Percentiles rank a stretch among this genome's conserved stretches.
Conservation (phyloP, 2,329 filamentous ascomycete genomes). For the Ceratocystiopsis brevicomis region DNA sequence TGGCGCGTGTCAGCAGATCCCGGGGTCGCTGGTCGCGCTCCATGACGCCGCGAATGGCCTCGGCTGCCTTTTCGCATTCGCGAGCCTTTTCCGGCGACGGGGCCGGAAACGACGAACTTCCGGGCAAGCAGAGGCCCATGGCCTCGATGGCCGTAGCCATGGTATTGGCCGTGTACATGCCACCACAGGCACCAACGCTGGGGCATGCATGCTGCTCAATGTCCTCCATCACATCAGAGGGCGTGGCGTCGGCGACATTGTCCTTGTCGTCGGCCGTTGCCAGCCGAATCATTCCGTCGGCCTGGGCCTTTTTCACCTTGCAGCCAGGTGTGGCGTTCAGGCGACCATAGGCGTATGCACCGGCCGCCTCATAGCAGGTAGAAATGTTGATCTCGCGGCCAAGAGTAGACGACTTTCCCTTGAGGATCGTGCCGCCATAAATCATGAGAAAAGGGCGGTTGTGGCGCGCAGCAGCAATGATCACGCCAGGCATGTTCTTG, state of each 20-base stretch:
- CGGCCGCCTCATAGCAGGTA: conserved; percentile 73
- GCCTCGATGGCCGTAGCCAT: conserved; percentile 85
- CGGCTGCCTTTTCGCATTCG: conserved; percentile 66
- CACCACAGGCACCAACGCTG: conserved; percentile 54
- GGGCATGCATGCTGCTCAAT: conserved; percentile 65
- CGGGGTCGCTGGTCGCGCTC: conserved; percentile 64
- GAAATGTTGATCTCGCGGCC: conserved; percentile 71
- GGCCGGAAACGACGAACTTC: conserved; percentile 69
- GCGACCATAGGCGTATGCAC: conserved; percentile 61
- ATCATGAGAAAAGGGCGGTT: conserved; percentile 91
- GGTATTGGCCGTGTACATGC: conserved; percentile 85
- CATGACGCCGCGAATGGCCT: conserved; percentile 63
- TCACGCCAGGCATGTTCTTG: conserved; percentile 91
- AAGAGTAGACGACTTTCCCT: conserved; percentile 63
- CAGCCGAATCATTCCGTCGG: neutral
- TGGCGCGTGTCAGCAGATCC: conserved; percentile 58
- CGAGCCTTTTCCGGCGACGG: conserved; percentile 66
- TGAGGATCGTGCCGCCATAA: conserved; percentile 79
- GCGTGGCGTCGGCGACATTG: conserved; percentile 32
- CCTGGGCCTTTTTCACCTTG: neutral
- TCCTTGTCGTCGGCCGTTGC: conserved; percentile 27
- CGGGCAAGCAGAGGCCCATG: conserved; percentile 66
- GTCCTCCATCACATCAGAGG: conserved; percentile 67
- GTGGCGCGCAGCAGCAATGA: conserved; percentile 80
- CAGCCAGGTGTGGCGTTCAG: conserved; percentile 41